These are phyloP conservation scores for Penicillium paneum DNA, from an alignment of 2,329 filamentous ascomycete genomes.

Conservation along the genomic window DNA sequence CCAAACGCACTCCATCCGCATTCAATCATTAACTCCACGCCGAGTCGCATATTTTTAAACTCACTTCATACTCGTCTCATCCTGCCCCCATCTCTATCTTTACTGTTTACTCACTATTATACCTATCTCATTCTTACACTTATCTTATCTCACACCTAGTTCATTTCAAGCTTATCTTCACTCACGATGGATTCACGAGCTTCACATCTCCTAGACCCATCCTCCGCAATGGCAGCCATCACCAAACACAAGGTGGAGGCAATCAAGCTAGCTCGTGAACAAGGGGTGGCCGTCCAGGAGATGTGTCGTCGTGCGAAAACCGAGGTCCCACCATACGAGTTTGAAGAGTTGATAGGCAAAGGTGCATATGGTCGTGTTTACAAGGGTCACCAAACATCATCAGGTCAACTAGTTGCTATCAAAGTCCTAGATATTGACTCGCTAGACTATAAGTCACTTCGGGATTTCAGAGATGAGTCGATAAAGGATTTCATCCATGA, in stretches of 20 bases:
- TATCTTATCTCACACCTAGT: background rate
- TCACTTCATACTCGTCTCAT: background rate
- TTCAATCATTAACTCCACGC: background rate
- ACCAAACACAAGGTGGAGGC: conserved; percentile 51
- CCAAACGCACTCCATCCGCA: background rate
- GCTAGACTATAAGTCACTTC: conserved; percentile 46
- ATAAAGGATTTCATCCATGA: conserved; percentile 59
- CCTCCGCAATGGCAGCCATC: conserved; percentile 44
- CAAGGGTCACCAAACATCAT: conserved; percentile 44
- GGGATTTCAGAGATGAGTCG: conserved; percentile 49
- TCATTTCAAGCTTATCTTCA: background rate
- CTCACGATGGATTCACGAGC: conserved; percentile 30
- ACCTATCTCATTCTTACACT: background rate
- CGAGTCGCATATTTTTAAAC: background rate
- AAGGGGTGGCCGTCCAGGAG: conserved; percentile 45
- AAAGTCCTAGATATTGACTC: conserved; percentile 53
- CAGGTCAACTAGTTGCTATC: conserved; percentile 47
- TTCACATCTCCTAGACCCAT: conserved; percentile 41
- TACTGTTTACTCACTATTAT: background rate
- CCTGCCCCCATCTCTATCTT: background rate
- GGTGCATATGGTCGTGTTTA: conserved; percentile 52
- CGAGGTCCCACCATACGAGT: conserved; percentile 46
- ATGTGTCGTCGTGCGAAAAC: conserved; percentile 47
- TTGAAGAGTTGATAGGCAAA: conserved; percentile 52
- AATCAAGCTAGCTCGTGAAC: conserved; percentile 46